These are phyloP conservation scores for Penicillium sp. DNA, from an alignment of 2,329 filamentous ascomycete genomes.

Conservation along the genomic window DNA sequence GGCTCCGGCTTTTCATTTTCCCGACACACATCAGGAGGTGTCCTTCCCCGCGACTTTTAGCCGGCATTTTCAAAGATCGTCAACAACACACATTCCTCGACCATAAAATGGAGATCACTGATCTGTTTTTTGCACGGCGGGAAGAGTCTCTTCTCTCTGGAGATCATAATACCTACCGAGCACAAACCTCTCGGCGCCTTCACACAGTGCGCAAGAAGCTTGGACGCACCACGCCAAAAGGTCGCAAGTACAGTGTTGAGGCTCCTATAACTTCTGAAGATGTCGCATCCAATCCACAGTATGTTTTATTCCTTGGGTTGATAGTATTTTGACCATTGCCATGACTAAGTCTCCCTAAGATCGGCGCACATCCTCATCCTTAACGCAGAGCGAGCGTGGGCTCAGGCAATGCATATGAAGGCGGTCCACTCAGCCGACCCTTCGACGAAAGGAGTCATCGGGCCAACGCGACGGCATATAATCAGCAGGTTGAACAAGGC, in stretches of 20 bases:
- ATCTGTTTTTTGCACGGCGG: slow-evolving; percentile 72
- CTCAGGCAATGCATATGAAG: slow-evolving; percentile 93
- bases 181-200: slow-evolving; percentile 73
- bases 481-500: slow-evolving; percentile 83
- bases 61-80: not conserved
- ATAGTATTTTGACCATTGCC: slow-evolving; percentile 12
- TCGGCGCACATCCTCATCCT: slow-evolving; percentile 76
- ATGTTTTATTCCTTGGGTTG: slow-evolving; percentile 32
- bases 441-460: slow-evolving; percentile 66
- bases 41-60: slow-evolving; percentile 6
- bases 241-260: slow-evolving; percentile 77
- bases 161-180: slow-evolving; percentile 82
- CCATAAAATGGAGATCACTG: slow-evolving; percentile 77
- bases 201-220: slow-evolving; percentile 81
- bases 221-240: slow-evolving; percentile 75
- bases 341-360: slow-evolving; percentile 43
- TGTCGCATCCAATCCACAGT: slow-evolving; percentile 73
- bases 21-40: slow-evolving; percentile 14
- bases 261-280: slow-evolving; percentile 68
- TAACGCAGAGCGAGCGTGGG: slow-evolving; percentile 87
- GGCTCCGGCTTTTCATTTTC: slow-evolving; percentile 15
- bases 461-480: slow-evolving; percentile 80
- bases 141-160: slow-evolving; percentile 82
- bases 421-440: slow-evolving; percentile 73
- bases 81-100: not conserved